These are phyloP conservation scores for Hyparrhenia diplandra DNA, from an alignment of 176 grass and related monocot species.

Conservation along the genomic window DNA sequence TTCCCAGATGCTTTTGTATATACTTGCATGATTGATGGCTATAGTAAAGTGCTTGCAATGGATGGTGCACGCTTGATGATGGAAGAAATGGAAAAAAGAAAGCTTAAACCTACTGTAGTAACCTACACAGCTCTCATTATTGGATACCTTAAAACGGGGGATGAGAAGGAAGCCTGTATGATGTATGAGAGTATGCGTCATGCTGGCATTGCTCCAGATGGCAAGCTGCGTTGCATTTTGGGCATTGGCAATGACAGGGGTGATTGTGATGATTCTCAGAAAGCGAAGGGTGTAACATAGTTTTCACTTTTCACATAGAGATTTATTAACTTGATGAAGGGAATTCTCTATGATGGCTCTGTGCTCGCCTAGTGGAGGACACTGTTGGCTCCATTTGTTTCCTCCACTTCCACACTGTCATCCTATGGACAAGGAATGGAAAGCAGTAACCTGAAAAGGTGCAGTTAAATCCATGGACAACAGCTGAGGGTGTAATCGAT, in stretches of 20 bases:
- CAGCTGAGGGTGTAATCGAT: background rate
- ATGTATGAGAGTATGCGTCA: constrained; percentile 46
- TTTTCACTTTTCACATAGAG: background rate
- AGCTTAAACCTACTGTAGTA: constrained; percentile 47
- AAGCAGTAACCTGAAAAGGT: background rate
- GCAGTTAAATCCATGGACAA: background rate
- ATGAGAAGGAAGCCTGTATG: constrained; percentile 9
- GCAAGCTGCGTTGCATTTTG: constrained; percentile 38
- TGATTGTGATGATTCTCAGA: background rate
- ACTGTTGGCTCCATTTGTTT: background rate
- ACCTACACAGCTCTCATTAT: constrained; percentile 59
- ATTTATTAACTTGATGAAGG: background rate
- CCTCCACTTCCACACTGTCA: background rate
- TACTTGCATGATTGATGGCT: constrained; percentile 65
- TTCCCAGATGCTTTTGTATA: constrained; percentile 60
- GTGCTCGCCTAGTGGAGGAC: background rate
- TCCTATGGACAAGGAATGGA: background rate
- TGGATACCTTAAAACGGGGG: constrained; percentile 52
- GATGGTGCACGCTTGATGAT: constrained; percentile 41
- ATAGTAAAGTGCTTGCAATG: constrained; percentile 55
- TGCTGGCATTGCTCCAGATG: constrained; percentile 50
- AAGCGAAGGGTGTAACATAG: constrained; percentile 2
- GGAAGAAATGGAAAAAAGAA: constrained; percentile 52
- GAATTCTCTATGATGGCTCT: background rate
- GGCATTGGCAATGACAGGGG: constrained; percentile 6